Base-by-base conservation (phyloP, 441 rosid genomes). In the Lepidium campestre region DNA sequence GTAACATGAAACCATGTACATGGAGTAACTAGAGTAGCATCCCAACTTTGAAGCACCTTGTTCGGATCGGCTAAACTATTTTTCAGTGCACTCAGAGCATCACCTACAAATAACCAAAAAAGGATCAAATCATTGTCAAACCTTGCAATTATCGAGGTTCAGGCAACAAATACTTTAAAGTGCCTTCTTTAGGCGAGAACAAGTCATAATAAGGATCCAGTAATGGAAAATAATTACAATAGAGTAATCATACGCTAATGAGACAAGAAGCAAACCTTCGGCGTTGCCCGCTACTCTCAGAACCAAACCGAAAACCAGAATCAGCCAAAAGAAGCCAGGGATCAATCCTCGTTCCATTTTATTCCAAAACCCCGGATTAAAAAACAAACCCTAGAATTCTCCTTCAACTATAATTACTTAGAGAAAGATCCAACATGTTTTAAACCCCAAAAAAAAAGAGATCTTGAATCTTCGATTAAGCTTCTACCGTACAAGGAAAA, bases 1-100 rank as follows among this genome's bases (percentile, higher is more conserved):
- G 89, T 83, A 61, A 89, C 85, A 52, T 86, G 91, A 74, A 80
- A 82, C 93, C 92, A 90, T 35, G 88, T 80, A 72, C 94, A 87
- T 6, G 97, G 97, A 70, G 82, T 81, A 57, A 87, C 92, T 37
- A 80, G 83, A 23, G 82, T 84, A 10, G 89, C 75, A 66, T 87
- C 90, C 97, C 94, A 90, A 74, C 90, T 90, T 62, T 81, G 86
- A 54, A 90, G 87, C 13, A 81, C 85, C 45, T 85, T 85, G 70
- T 81, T 77, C 56, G 97, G 94, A 76, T 90, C 97, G 2, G 65
- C 56, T 56, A 90, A 77, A 71, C 72, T 83, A 58, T 56, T 66
- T 62, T 75, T 77, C 57, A 83, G 67, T 9, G 82, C 81, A 67
- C 79, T 78, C 72, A 90, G 72, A 8, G 94, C 97, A 77, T 90